phyloP scores from a whole-genome alignment of 2,329 filamentous ascomycete genomes.

The Colletotrichum ledebouriae region DNA sequence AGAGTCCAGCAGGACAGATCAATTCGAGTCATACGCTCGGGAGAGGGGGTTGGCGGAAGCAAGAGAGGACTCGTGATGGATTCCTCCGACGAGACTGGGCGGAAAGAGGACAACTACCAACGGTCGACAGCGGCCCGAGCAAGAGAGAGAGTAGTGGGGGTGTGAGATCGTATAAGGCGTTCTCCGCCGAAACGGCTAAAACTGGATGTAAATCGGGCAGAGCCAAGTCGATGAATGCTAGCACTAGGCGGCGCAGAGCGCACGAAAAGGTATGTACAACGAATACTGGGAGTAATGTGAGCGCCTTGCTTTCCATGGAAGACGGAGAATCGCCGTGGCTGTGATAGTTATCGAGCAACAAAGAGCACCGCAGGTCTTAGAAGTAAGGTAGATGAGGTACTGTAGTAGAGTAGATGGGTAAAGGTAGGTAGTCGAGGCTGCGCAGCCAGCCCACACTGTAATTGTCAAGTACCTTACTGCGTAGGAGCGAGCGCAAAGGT shows the following conservation, averaged over 20 bases:
- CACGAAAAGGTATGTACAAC: conserved; percentile 34
- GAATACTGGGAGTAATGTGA: conserved; percentile 15
- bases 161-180: conserved; percentile 33
- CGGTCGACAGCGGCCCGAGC: conserved; percentile 37
- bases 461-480: neutral
- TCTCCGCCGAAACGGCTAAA: conserved; percentile 41
- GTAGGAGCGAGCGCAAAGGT: neutral
- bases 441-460: conserved; percentile 8
- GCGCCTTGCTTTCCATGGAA: conserved; percentile 9
- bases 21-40: neutral
- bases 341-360: conserved; percentile 24
- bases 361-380: conserved; percentile 10
- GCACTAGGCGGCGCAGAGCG: conserved; percentile 37
- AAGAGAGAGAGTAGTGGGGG: conserved; percentile 31
- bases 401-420: neutral
- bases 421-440: conserved; percentile 4
- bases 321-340: conserved; percentile 21
- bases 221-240: conserved; percentile 29
- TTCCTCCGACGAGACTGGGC: conserved; percentile 33
- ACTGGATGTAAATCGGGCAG: conserved; percentile 34
- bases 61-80: conserved; percentile 23
- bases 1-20: conserved; percentile 14
- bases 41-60: conserved; percentile 13
- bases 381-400: neutral
- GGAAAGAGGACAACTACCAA: conserved; percentile 34